A percentile compares a stretch with the other conserved stretches of the same genome.
Conservation (phyloP, 2,329 filamentous ascomycete genomes). For the Pestalotiopsis sp. region DNA sequence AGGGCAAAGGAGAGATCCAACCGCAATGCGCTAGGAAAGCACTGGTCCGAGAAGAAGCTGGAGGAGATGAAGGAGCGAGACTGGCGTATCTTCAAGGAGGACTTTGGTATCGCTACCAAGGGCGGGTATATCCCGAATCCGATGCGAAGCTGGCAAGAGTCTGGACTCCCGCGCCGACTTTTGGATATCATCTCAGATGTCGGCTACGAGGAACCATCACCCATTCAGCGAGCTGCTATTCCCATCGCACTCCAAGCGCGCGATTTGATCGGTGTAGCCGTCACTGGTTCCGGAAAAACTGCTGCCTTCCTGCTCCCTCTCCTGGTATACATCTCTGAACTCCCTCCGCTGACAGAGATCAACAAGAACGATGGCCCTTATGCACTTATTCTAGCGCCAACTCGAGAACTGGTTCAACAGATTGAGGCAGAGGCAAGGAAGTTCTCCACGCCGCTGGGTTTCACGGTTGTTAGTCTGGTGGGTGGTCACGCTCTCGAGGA, state of each 20-base stretch:
- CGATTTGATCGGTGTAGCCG: constrained; percentile 97
- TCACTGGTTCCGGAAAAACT: constrained; percentile 97
- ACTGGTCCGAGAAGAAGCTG: constrained; percentile 93
- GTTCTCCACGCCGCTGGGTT: constrained; percentile 87
- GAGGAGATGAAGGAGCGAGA: constrained; percentile 96
- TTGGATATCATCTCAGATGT: constrained; percentile 82
- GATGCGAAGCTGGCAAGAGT: constrained; percentile 94
- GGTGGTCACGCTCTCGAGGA: constrained; percentile 95
- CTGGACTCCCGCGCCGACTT: constrained; percentile 73
- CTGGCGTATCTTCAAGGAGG: constrained; percentile 99
- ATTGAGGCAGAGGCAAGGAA: constrained; percentile 94
- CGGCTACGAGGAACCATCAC: constrained; percentile 88
- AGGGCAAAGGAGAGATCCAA: constrained; percentile 73
- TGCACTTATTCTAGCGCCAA: constrained; percentile 94
- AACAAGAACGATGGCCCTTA: constrained; percentile 96
- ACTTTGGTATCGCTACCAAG: constrained; percentile 95
- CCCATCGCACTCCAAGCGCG: constrained; percentile 90
- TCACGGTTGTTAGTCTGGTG: constrained; percentile 96
- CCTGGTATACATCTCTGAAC: constrained; percentile 89
- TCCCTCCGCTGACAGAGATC: constrained; percentile 80
- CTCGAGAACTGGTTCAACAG: constrained; percentile 95
- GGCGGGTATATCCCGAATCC: constrained; percentile 91
- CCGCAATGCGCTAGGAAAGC: constrained; percentile 80
- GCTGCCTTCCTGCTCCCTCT: constrained; percentile 91
- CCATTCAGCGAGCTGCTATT: constrained; percentile 92